Evolutionary conservation across 495 filamentous ascomycete species (phyloP), one percentile per base, ranked within the genome.

Genomic region (Ascobolus immersus): DNA sequence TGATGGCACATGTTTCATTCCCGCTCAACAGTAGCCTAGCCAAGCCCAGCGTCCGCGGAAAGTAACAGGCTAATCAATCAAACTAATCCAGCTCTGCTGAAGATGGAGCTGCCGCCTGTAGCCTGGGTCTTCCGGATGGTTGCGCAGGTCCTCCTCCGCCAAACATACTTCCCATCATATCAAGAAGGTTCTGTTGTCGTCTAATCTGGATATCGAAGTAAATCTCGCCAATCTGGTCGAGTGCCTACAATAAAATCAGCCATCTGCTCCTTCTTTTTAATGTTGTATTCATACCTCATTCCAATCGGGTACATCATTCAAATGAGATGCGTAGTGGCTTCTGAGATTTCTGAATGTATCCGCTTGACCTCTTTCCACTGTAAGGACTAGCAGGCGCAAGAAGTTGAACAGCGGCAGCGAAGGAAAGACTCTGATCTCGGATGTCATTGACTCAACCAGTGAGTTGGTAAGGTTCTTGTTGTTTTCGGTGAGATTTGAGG

Each of bases 151-250:
- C 64, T 5, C 66, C 68, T 33, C 79, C 80, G 5, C 80, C 79
- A 50, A 93, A 71, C 64, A 99, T 69, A 40, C 67, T 76, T 3
- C 81, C 77, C 81, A 94, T 90, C 80, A 99, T 94, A 44, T 94
- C 89, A 45, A 94, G 62, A 43, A 94, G 50, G 48, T 92, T 93
- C 26, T 71, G 71, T 55, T 84, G 77, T 32, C 72, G 61, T 19
- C 78, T 82, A 40, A 81, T 68, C 60, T 73, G 73, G 47, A 99
- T 92, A n/a, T 66, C 71, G 52, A 94, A 99, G 56, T 93, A 99
- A 65, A 86, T 82, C 62, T 94, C 82, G 25, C 75, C 86, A 41
- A 94, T 69, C 50, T 76, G 69, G 26, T 77, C 73, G 42, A 94
- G 56, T 14, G 76, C 65, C 48, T 49, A 26, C 17, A 11, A 30